These are phyloP conservation scores for Citrus hindsii DNA, from an alignment of 345 rosid species.

Conservation along the genomic window DNA sequence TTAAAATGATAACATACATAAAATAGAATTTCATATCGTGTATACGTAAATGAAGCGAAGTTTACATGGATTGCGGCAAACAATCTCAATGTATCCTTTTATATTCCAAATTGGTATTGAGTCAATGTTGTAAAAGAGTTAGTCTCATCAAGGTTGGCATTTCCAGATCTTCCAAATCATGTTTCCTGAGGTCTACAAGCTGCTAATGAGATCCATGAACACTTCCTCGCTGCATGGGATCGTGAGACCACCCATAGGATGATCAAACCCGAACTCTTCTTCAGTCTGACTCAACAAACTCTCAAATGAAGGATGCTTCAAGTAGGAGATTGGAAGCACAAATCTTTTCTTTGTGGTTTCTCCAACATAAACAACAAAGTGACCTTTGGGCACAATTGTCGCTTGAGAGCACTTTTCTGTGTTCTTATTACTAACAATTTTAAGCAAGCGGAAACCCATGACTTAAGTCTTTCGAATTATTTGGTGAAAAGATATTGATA, in stretches of 20 bases:
- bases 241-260: conserved; percentile 26
- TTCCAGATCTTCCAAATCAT: neutral
- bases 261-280: conserved; percentile 28
- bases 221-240: conserved; percentile 27
- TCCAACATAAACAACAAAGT: conserved; percentile 44
- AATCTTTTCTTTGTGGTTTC: conserved; percentile 35
- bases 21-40: neutral
- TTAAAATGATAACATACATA: neutral
- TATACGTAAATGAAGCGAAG: neutral
- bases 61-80: neutral
- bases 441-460: conserved; percentile 3
- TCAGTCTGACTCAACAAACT: conserved; percentile 13
- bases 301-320: conserved; percentile 42
- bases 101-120: neutral
- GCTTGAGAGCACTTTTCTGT: neutral
- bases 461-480: no score
- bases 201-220: conserved; percentile 19
- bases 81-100: neutral
- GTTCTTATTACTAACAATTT: neutral
- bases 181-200: neutral
- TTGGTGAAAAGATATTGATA: neutral
- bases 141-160: neutral
- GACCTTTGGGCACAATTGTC: conserved; percentile 38
- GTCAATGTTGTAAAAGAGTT: neutral
- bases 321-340: conserved; percentile 37